These are phyloP conservation scores for Collybia sordida DNA, from an alignment of 768 basidiomycete genomes.

Conservation along the genomic window DNA sequence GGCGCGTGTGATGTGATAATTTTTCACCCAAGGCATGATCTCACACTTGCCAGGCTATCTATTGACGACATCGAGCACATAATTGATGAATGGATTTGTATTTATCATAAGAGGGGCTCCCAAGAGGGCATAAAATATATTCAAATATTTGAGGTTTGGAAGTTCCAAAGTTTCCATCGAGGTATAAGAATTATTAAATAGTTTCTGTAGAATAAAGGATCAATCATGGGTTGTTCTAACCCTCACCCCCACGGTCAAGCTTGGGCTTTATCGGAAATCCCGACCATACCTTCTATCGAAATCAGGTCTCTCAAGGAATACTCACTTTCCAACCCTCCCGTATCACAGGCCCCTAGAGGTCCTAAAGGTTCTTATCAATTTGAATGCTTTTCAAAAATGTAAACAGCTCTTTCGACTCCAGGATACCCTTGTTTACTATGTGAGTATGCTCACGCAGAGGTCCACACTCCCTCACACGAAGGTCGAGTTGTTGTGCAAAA, in stretches of 20 bases:
- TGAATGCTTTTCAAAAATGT: not conserved
- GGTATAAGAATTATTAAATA: too few relatives aligned
- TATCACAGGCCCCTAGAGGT: conserved; percentile 53
- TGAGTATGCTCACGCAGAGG: conserved; percentile 75
- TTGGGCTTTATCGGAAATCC: conserved; percentile 77
- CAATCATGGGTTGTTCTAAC: conserved; percentile 95
- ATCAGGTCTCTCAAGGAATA: conserved; percentile 56
- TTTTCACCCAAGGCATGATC: conserved; percentile 84
- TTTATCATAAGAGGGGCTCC: conserved; percentile 59
- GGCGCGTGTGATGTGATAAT: conserved; percentile 88
- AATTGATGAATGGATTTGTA: conserved; percentile 69
- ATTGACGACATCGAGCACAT: conserved; percentile 59
- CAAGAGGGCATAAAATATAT: conserved; percentile 76
- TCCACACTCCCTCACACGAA: conserved; percentile 34
- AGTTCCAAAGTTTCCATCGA: not conserved
- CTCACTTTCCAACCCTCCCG: conserved; percentile 29
- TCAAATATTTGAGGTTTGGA: conserved; percentile 83
- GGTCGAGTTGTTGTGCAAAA: conserved; percentile 71
- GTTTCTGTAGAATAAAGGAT: conserved; percentile 75
- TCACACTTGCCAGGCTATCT: conserved; percentile 72
- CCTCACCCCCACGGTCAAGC: conserved; percentile 93
- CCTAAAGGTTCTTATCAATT: conserved; percentile 34
- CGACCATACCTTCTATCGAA: conserved; percentile 69
- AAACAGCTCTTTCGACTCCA: conserved; percentile 13
- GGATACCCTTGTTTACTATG: conserved; percentile 71